Percentiles rank a stretch among this genome's conserved stretches.
Conservation (phyloP, 768 basidiomycete genomes). For the Lentinula raphanica region DNA sequence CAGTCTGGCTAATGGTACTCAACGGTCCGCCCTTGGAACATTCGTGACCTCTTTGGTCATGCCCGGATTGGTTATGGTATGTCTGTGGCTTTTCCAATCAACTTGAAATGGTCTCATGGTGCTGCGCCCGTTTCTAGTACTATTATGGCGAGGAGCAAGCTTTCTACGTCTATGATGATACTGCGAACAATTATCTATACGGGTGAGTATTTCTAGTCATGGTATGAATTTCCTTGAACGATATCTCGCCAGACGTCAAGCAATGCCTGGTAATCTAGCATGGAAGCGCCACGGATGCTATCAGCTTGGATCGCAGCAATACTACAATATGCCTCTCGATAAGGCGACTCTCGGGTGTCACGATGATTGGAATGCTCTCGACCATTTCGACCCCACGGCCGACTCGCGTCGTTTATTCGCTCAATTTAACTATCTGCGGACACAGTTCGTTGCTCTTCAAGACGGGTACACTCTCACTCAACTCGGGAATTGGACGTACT, state of each 20-base stretch:
- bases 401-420: conserved; percentile 70
- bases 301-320: conserved; percentile 82
- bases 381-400: conserved; percentile 90
- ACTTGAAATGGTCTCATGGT: conserved; percentile 74
- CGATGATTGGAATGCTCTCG: conserved; percentile 90
- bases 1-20: conserved; percentile 77
- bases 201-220: conserved; percentile 44
- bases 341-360: conserved; percentile 78
- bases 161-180: conserved; percentile 82
- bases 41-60: conserved; percentile 80
- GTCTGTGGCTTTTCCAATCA: conserved; percentile 29
- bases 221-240: background rate
- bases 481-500: conserved; percentile 80
- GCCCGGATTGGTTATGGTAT: conserved; percentile 81
- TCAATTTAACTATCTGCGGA: conserved; percentile 72
- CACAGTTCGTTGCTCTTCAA: conserved; percentile 66
- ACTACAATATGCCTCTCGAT: conserved; percentile 89
- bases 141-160: conserved; percentile 94
- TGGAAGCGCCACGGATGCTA: conserved; percentile 97
- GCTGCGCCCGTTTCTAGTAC: conserved; percentile 67
- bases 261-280: conserved; percentile 79
- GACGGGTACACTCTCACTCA: conserved; percentile 84
- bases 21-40: conserved; percentile 67
- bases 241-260: conserved; percentile 63
- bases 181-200: conserved; percentile 89